Percentiles rank a stretch among this genome's conserved stretches.
phyloP scores from a whole-genome alignment of 1,139 yeast genomes.

The Suhomyces anneliseae region DNA sequence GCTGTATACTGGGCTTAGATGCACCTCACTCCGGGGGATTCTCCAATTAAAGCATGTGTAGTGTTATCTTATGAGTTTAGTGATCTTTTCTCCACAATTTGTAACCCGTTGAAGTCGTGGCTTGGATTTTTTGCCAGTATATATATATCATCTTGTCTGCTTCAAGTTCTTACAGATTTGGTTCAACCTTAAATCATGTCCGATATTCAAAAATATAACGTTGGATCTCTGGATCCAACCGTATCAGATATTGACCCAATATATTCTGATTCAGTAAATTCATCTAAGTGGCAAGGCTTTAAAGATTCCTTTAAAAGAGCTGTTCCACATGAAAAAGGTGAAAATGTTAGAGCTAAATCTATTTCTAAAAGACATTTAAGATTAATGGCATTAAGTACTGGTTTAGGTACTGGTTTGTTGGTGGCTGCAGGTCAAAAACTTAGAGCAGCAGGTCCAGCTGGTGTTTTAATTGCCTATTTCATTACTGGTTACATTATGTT shows the following conservation, averaged over 20 bases:
- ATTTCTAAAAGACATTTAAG: slow-evolving; percentile 26
- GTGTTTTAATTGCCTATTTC: slow-evolving; percentile 33
- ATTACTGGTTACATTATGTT: slow-evolving; percentile 37
- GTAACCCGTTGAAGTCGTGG: neutral
- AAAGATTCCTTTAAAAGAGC: slow-evolving; percentile 17
- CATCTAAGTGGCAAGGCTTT: slow-evolving; percentile 12
- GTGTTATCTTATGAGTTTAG: neutral
- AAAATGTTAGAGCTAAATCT: slow-evolving; percentile 12
- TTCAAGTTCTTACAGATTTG: neutral
- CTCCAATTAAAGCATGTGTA: neutral
- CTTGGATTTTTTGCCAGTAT: neutral
- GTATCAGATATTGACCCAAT: slow-evolving; percentile 13
- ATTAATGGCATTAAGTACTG: slow-evolving; percentile 35
- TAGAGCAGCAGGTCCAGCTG: slow-evolving; percentile 35
- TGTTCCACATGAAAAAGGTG: slow-evolving; percentile 10
- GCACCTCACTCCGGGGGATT: neutral
- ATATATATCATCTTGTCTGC: neutral
- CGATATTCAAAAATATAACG: slow-evolving; percentile 4
- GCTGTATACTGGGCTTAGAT: neutral
- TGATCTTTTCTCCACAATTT: neutral
- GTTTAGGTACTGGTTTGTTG: slow-evolving; percentile 40
- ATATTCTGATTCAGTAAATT: slow-evolving; percentile 7
- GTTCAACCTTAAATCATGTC: neutral
- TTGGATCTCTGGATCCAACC: slow-evolving; percentile 6
- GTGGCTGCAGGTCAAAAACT: slow-evolving; percentile 38